Evolutionary conservation across 441 rosid species (phyloP).

Genomic region (Gossypium trilobum): DNA sequence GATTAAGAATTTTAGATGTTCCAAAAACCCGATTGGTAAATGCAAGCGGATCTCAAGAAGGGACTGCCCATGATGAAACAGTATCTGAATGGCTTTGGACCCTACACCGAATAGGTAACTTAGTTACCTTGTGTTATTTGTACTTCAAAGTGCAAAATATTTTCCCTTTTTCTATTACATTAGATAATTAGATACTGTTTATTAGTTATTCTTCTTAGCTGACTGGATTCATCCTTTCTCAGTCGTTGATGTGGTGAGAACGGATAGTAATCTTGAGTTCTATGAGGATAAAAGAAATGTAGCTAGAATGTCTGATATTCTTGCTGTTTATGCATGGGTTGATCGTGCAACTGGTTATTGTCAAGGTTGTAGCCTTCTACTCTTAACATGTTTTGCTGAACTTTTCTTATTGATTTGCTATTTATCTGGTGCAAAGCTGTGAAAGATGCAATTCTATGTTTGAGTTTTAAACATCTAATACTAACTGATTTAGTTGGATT

Average conservation of each 20-base stretch:
- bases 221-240: conserved; percentile 24
- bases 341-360: conserved; percentile 91
- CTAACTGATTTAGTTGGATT: conserved; percentile 18
- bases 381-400: conserved; percentile 1
- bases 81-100: conserved; percentile 96
- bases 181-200: background rate
- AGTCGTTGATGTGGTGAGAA: conserved; percentile 97
- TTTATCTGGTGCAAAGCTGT: conserved; percentile 8
- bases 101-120: conserved; percentile 71
- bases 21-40: conserved; percentile 42
- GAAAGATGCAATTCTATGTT: background rate
- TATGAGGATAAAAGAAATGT: conserved; percentile 71
- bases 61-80: conserved; percentile 42
- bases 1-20: conserved; percentile 57
- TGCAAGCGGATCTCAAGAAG: conserved; percentile 33
- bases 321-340: conserved; percentile 96
- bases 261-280: conserved; percentile 88
- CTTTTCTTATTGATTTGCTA: background rate
- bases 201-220: conserved; percentile 16
- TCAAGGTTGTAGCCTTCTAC: conserved; percentile 55
- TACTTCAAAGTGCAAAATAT: background rate
- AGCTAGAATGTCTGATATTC: conserved; percentile 94
- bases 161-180: background rate
- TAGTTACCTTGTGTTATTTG: conserved; percentile 1
- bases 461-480: background rate